Base-by-base conservation (phyloP, 116 monocot genomes). In the Cymodocea nodosa region DNA sequence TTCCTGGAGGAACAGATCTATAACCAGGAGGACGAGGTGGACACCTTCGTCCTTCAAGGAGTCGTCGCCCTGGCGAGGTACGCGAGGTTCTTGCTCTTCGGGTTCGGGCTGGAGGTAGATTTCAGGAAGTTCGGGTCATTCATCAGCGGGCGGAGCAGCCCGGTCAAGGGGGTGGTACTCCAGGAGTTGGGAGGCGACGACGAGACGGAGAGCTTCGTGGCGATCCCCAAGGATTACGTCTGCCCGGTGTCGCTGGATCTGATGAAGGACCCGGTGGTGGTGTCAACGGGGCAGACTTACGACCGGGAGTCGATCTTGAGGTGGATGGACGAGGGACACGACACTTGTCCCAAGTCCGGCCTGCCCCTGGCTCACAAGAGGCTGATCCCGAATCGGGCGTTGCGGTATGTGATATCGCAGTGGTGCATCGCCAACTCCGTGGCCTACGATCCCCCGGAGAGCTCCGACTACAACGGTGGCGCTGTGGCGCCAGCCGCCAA, bases 231-330 rank as follows among this genome's bases (percentile, higher is more conserved):
- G 74, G 95, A 95, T 40, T 94, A 87, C 59, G 82, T 82, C 73
- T 94, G 89, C 73, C 94, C 87, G 56, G 87, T 94, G 35, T 89
- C 82, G 0, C 68, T 94, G 19, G 89, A 94, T 59, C 54, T 94
- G 63, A 94, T 94, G 94, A 59, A 53, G 14, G 89, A 94, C 8
- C 94, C 89, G n/a, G 90, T 95, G 35, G 80, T 87, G 51, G 76
- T 78, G 17, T 87, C 85, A 13, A 90, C 95, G 2, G 95, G 95
- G 2, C 87, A 90, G 76, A 95, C 95, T 8, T 95, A 95, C 55
- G 95, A 95, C 61, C 82, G 95, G 16, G 58, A 78, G 17, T 87
- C 87, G 12, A 95, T 95, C 71, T 40, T 69, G 15, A 77, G 79
- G 55, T 95, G 95, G 95, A 79, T 89, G 35, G 76, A 89, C 11